A percentile compares a stretch with the other conserved stretches of the same genome.
These are phyloP conservation scores for Candida cerambycidarum DNA, from an alignment of 805 yeast species.

Conservation along the genomic window DNA sequence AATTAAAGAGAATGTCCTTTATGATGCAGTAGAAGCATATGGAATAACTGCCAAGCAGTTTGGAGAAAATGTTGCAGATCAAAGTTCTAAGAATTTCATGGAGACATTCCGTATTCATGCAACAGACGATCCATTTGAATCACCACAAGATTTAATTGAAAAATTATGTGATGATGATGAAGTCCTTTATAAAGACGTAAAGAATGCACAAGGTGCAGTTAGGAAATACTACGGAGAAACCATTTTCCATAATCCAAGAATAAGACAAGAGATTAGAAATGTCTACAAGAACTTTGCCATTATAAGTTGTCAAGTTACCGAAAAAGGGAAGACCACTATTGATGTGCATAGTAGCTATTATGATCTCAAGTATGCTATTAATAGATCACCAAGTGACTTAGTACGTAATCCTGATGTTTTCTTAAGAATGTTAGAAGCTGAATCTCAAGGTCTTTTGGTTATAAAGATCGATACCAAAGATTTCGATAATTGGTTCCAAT, in stretches of 20 bases:
- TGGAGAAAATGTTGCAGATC: conserved; percentile 74
- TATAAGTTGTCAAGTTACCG: conserved; percentile 75
- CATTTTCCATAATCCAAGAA: conserved; percentile 73
- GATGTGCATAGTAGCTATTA: conserved; percentile 79
- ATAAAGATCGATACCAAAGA: conserved; percentile 59
- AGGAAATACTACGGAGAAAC: conserved; percentile 77
- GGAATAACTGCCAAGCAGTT: conserved; percentile 80
- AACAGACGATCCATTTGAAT: conserved; percentile 62
- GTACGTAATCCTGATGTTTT: conserved; percentile 74
- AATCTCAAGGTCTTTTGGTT: conserved; percentile 67
- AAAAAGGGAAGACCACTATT: conserved; percentile 67
- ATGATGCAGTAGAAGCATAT: conserved; percentile 62
- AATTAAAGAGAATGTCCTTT: conserved; percentile 62
- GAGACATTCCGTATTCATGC: conserved; percentile 60
- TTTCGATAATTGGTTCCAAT: conserved; percentile 40
- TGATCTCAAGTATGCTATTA: conserved; percentile 87
- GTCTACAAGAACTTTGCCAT: conserved; percentile 64
- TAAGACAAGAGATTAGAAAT: conserved; percentile 67
- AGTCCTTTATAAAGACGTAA: conserved; percentile 53
- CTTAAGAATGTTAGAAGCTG: conserved; percentile 91
- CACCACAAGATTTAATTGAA: conserved; percentile 62
- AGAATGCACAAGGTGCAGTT: conserved; percentile 69
- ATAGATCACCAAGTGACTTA: conserved; percentile 76
- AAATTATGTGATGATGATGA: conserved; percentile 44
- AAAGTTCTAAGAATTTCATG: conserved; percentile 48